Conservation (phyloP, 345 rosid genomes). For the Eucalyptus cloeziana region DNA sequence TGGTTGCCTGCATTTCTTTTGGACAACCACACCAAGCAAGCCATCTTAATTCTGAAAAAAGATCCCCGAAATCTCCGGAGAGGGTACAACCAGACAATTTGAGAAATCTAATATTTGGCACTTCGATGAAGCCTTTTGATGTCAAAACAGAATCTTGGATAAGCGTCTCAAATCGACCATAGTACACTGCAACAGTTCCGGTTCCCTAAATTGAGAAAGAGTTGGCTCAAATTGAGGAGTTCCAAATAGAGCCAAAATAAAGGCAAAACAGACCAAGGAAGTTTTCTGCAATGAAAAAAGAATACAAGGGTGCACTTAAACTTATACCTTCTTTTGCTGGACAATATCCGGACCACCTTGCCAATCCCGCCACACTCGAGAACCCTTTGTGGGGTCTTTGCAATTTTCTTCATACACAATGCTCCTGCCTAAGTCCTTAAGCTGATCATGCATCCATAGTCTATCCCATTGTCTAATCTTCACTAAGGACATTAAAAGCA, state of each 20-base stretch:
- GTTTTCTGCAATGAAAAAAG: background rate
- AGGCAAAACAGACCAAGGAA: background rate
- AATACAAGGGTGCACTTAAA: background rate
- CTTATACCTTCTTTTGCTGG: background rate
- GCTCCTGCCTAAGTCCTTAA: background rate
- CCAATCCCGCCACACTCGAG: fast-evolving
- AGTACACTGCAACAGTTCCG: fast-evolving
- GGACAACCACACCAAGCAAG: fast-evolving
- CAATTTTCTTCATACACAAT: background rate
- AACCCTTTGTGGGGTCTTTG: background rate
- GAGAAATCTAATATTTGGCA: background rate
- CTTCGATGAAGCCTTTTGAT: background rate
- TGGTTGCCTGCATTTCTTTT: background rate
- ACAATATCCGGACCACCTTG: background rate
- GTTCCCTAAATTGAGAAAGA: background rate
- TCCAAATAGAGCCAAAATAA: background rate
- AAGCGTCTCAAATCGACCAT: fast-evolving
- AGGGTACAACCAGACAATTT: fast-evolving
- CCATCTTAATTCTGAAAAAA: background rate
- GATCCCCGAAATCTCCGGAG: background rate
- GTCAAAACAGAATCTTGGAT: background rate
- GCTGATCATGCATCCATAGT: background rate
- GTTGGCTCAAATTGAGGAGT: background rate
- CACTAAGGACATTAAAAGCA: background rate
- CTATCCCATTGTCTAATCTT: fast-evolving